Evolutionary conservation across 306 rosid species (phyloP).

Genomic region (Albizia julibrissin): DNA sequence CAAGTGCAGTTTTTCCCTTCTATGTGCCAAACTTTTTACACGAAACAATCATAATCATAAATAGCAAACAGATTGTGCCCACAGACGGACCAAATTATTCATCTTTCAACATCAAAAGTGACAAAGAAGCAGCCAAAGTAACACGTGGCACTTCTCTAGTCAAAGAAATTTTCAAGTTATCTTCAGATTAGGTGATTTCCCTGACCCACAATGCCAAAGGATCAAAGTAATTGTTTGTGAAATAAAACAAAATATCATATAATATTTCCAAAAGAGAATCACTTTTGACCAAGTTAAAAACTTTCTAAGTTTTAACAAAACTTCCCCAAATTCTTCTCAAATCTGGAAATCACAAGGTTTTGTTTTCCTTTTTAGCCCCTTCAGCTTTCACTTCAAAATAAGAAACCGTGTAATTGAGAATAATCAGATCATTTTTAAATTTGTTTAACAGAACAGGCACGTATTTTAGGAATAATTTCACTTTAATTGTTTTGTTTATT

Average conservation of each 20-base stretch:
- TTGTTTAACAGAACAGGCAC: not conserved
- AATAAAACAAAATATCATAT: not conserved
- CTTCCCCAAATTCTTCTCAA: not conserved
- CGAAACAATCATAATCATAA: not conserved
- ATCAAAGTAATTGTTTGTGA: not conserved
- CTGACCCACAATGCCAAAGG: conserved; percentile 14
- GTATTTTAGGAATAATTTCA: not conserved
- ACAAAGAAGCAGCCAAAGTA: conserved; percentile 4
- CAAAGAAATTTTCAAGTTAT: not conserved
- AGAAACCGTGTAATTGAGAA: not conserved
- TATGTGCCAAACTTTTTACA: not conserved
- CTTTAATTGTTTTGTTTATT: not conserved
- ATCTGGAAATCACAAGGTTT: not conserved
- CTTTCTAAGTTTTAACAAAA: not conserved
- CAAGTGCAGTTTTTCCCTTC: not conserved
- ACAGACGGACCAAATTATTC: not conserved
- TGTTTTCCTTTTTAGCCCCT: not conserved
- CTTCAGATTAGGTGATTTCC: not conserved
- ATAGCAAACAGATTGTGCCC: not conserved
- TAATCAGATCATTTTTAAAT: not conserved
- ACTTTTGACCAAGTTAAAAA: conserved; percentile 2
- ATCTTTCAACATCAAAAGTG: conserved; percentile 18
- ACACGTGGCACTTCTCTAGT: not conserved
- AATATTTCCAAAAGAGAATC: not conserved
- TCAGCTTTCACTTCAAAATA: no score